phyloP scores from a whole-genome alignment of 1,284 basidiomycete species.

The Ustilago sp. region DNA sequence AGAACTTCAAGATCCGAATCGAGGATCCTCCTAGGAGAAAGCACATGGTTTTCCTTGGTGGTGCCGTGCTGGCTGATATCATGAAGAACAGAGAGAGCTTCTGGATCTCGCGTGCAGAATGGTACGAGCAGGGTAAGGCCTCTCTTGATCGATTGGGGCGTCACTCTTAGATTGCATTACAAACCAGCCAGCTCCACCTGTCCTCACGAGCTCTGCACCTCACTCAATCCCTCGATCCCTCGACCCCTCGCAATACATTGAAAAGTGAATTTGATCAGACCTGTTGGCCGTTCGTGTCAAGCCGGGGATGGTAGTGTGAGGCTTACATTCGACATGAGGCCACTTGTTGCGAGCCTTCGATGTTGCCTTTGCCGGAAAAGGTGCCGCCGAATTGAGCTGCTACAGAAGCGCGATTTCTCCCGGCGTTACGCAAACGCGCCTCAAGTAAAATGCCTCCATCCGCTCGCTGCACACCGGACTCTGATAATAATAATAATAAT shows the following conservation, averaged over 20 bases:
- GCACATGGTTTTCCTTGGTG: conserved; percentile 99
- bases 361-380: background rate
- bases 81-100: conserved; percentile 96
- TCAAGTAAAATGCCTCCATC: conserved; percentile 1
- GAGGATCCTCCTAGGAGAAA: conserved; percentile 97
- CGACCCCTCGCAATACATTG: conserved; percentile 26
- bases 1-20: conserved; percentile 99
- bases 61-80: conserved; percentile 85
- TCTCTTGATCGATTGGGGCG: conserved; percentile 65
- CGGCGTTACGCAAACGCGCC: background rate
- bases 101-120: conserved; percentile 73
- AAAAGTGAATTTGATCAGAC: background rate
- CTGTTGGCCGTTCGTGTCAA: background rate
- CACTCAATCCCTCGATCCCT: background rate
- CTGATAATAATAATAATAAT: no score
- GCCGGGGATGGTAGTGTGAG: background rate
- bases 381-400: background rate
- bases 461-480: background rate
- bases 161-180: conserved; percentile 50
- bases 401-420: background rate
- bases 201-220: background rate
- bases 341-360: no score
- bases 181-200: no score
- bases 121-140: conserved; percentile 68
- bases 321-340: background rate